phyloP scores from a whole-genome alignment of 306 rosid genomes.

The Notholithocarpus densiflorus region DNA sequence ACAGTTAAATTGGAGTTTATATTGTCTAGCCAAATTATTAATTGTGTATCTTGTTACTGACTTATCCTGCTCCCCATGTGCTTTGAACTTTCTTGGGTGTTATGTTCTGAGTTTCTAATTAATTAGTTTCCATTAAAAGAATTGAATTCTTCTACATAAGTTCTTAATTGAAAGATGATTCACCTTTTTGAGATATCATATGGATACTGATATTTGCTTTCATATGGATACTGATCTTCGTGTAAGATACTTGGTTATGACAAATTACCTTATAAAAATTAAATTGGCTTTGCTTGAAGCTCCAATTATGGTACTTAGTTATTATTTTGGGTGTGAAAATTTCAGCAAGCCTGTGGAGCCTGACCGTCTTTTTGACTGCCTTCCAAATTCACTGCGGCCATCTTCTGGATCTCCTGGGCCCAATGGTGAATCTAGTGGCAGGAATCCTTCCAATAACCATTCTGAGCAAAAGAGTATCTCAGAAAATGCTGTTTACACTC shows the following conservation, averaged over 20 bases:
- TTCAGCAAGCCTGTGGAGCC: conserved; percentile 99
- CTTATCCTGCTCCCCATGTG: not conserved
- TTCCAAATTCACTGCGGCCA: conserved; percentile 92
- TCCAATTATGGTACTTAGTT: conserved; percentile 3
- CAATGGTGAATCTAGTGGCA: conserved; percentile 56
- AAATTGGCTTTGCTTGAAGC: conserved; percentile 7
- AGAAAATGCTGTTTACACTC: conserved; percentile 78
- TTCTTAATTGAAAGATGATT: not conserved
- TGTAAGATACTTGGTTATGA: not conserved
- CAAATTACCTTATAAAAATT: not conserved
- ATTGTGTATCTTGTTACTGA: not conserved
- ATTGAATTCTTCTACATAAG: not conserved
- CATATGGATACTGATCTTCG: not conserved
- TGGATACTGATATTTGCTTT: too few species aligned
- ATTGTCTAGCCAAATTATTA: not conserved
- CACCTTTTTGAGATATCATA: not conserved
- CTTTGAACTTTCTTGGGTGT: not conserved
- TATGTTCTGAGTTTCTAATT: not conserved
- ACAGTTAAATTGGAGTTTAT: not conserved
- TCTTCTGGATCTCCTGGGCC: conserved; percentile 84
- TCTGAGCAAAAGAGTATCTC: conserved; percentile 51
- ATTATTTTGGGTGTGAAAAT: conserved; percentile 15
- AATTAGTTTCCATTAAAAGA: not conserved
- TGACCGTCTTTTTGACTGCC: conserved; percentile 92
- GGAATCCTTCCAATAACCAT: conserved; percentile 52